Evolutionary conservation across 2,329 filamentous ascomycete species (phyloP).

Genomic region (Penicillium occitanis): DNA sequence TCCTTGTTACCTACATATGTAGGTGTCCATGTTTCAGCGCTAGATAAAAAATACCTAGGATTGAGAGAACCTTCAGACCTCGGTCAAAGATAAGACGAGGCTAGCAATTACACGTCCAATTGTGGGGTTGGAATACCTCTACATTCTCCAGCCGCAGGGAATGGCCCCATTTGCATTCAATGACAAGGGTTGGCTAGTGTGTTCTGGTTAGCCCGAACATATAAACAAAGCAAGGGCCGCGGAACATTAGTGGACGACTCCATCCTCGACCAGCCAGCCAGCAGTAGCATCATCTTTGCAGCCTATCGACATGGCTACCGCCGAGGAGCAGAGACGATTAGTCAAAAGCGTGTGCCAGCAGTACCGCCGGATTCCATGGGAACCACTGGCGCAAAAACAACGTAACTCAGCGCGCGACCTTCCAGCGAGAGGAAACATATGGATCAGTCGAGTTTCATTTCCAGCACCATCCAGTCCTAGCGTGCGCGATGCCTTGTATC

Average conservation of each 20-base stretch:
- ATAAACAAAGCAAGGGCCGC: background rate
- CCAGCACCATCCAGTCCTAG: slow-evolving; percentile 12
- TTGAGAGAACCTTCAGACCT: background rate
- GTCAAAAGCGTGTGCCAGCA: slow-evolving; percentile 13
- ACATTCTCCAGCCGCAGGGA: too few relatives aligned
- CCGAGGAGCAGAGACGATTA: slow-evolving; percentile 10
- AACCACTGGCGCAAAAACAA: slow-evolving; percentile 6
- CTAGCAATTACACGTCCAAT: background rate
- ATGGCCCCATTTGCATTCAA: too few relatives aligned
- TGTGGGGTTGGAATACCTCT: background rate
- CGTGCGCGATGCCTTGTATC: slow-evolving; percentile 17
- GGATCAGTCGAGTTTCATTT: slow-evolving; percentile 14
- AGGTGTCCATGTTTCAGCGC: background rate
- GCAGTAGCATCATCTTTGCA: too few relatives aligned
- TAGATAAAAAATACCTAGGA: background rate
- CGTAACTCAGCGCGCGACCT: background rate
- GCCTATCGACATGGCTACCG: background rate
- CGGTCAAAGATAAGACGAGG: background rate
- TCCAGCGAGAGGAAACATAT: slow-evolving; percentile 9
- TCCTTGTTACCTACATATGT: background rate
- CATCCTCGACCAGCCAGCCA: background rate
- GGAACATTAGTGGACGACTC: background rate
- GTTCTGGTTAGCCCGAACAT: background rate
- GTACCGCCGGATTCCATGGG: slow-evolving; percentile 8
- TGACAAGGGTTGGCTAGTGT: too few relatives aligned